Evolutionary conservation across 192 early-diverging fungal genomes (phyloP).

Genomic region (Chytriomyces hyalinus): DNA sequence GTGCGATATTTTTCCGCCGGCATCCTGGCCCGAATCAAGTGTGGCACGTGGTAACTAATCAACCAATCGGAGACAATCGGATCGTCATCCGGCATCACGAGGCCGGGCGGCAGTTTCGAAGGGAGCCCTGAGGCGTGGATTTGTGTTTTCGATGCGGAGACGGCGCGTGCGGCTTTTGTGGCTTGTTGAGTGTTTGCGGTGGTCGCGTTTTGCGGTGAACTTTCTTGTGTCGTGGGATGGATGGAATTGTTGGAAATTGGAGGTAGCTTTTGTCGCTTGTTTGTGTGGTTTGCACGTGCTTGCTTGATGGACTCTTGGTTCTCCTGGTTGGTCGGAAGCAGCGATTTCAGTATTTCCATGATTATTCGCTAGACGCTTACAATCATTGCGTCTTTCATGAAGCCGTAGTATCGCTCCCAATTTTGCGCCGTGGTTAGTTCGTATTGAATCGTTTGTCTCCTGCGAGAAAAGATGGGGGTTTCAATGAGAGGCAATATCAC

Average conservation of each 20-base stretch:
- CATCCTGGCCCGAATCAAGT: conserved; percentile 43
- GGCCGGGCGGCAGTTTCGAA: conserved; percentile 50
- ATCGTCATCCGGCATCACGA: conserved; percentile 36
- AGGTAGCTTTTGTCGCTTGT: not conserved
- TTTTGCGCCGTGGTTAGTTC: conserved; percentile 56
- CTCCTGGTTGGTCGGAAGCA: not conserved
- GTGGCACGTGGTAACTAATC: conserved; percentile 46
- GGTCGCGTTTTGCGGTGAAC: conserved; percentile 1
- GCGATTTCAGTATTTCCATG: not conserved
- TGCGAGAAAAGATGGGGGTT: conserved; percentile 3
- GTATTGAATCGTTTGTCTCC: conserved; percentile 59
- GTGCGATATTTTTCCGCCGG: conserved; percentile 54
- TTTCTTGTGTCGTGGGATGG: not conserved
- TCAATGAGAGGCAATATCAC: not conserved
- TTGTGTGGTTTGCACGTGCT: conserved; percentile 9
- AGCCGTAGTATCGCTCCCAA: conserved; percentile 61
- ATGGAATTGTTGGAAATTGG: not conserved
- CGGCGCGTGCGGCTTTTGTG: not conserved
- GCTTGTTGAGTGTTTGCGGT: not conserved
- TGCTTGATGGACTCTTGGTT: conserved; percentile 19
- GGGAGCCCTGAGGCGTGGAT: conserved; percentile 52
- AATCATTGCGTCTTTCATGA: conserved; percentile 53
- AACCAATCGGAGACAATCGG: conserved; percentile 51
- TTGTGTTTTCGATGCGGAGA: not conserved
- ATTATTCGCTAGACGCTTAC: conserved; percentile 4